Base-by-base conservation (phyloP, 2,329 filamentous ascomycete genomes). In the Tricladium varicosporioides region DNA sequence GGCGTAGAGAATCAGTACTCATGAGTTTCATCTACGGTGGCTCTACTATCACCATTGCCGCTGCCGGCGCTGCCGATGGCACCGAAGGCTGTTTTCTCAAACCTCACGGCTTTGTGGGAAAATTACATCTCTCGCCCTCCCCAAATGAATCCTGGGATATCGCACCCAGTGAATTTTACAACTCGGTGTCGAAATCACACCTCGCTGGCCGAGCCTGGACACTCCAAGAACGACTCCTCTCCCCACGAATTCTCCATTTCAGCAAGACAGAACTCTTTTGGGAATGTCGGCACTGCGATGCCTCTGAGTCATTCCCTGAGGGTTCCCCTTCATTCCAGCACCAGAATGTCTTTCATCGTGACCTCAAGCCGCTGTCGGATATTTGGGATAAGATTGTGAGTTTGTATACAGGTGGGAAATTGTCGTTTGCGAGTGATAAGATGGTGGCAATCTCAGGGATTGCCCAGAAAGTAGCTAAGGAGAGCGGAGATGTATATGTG, bases 141-240 rank as follows among this genome's bases (percentile, higher is more conserved):
- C 18, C 16, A 16, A 27, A 27, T n/a, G 27, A 49, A 9, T 9
- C 32, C 19, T 49, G 47, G 47, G 49, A 49, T 49, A 44, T 53
- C 16, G 50, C 33, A 15, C 43, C 44, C 9, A 46, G 19, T 22
- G 42, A 15, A 13, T 55, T 46, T 2, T 51, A 51, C 18, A 13
- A 2, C 1, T 56, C 49, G 2, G 33, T 51, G 9, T 18, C 42
- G 13, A 44, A 49, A n/a, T 54, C 13, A 5, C 59, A 57, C 36
- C 45, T 63, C 19, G 46, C 22, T 44, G 33, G 32, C 14, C 55
- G 60, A 13, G 63, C 53, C 18, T 63, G 57, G 63, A 51, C 54
- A 15, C 48, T 63, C 13, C 57, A 65, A 54, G 63, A 65, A 47
- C 42, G 57, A 44, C 15, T 62, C 11, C 44, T 65, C 27, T 51